These are phyloP conservation scores for Beta vulgaris DNA, from an alignment of 148 eudicot species.

Conservation along the genomic window DNA sequence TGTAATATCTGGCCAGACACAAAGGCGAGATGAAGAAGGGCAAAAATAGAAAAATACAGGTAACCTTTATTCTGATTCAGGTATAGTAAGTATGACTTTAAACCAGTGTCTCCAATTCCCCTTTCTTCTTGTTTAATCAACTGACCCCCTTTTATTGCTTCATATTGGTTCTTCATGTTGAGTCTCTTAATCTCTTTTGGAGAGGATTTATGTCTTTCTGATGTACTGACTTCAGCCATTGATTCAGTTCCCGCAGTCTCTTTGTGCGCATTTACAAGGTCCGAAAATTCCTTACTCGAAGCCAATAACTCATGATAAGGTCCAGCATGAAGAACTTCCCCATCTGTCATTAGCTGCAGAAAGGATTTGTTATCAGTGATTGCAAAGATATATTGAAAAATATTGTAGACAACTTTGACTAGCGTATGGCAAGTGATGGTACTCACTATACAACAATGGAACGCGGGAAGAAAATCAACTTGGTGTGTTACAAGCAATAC, in stretches of 20 bases:
- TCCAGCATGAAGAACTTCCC: constrained; percentile 62
- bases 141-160: constrained; percentile 43
- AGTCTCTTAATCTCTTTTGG: constrained; percentile 38
- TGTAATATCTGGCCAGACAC: constrained; percentile 57
- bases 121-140: constrained; percentile 80
- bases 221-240: constrained; percentile 34
- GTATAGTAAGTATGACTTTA: constrained; percentile 63
- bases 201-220: constrained; percentile 22
- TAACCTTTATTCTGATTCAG: constrained; percentile 65
- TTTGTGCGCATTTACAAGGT: constrained; percentile 83
- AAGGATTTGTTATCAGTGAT: constrained; percentile 2
- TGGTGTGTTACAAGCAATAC: constrained; percentile 92
- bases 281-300: constrained; percentile 57
- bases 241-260: constrained; percentile 75
- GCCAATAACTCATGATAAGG: constrained; percentile 55
- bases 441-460: constrained; percentile 73
- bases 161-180: constrained; percentile 26
- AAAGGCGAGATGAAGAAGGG: constrained; percentile 48
- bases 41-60: constrained; percentile 41
- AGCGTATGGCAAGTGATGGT: not conserved
- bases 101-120: constrained; percentile 71
- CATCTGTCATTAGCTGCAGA: constrained; percentile 79
- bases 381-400: too few relatives aligned
- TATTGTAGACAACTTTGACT: not conserved
- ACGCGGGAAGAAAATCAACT: constrained; percentile 94